Evolutionary conservation across 192 early-diverging fungal genomes (phyloP), one percentile per base, ranked within the genome.

Genomic region (Coemansia sp.): DNA sequence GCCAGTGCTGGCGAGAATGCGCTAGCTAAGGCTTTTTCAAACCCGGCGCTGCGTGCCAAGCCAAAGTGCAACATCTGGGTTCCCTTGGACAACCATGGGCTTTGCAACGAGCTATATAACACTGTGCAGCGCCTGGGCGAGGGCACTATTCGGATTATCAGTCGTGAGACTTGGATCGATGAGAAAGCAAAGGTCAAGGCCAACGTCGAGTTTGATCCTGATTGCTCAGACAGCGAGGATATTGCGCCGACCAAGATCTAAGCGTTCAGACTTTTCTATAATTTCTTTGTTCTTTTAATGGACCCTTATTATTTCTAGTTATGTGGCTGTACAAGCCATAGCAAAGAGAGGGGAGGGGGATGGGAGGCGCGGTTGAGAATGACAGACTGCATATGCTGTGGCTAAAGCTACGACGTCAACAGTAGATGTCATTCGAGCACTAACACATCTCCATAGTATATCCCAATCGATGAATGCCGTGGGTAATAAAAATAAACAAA

Each of bases 121-220:
- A 49, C 74, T 23, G 71, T 79, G 31, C 55, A 39, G 25, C 30
- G 35, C 5, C 62, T 63, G 66, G 68, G 72, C 51, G 58, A 55
- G 0, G 66, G 59, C 33, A 68, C 78, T 12, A 72, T 80, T 21
- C 43, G 39, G 4, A 63, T 80, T 13, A 29, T 74, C 55, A 74
- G 33, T 23, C 48, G 51, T 0, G 58, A 51, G 9, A 74, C 69
- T 0, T 62, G 46, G 63, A 80, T 80, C 37, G 63, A 67, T 34
- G 72, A 65, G 29, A 80, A 80, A 66, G 52, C 71, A 45, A 66
- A 74, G 25, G 77, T 80, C 37, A 58, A 43, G 21, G 77, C 68
- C 9, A 49, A 80, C 61, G 68, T 74, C 7, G 72, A 80, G n/a
- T 80, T 80, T 71, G 64, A 71, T 12, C 68, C 71, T 2, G 77